phyloP scores from a whole-genome alignment of 2,329 filamentous ascomycete genomes.

The Lecanicillium sp. region DNA sequence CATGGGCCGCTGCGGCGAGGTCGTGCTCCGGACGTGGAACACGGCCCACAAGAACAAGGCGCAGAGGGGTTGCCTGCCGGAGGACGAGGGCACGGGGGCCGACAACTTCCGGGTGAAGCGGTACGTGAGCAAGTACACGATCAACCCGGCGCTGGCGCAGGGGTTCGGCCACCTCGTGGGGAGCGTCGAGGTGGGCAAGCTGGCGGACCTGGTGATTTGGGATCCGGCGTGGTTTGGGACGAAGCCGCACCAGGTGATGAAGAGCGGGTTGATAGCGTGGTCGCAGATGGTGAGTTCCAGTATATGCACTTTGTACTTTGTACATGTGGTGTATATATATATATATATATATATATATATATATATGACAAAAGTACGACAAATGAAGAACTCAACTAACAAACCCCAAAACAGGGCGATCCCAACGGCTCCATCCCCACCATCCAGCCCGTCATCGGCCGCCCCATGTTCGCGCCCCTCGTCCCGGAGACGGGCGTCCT shows the following conservation, averaged over 20 bases:
- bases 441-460: constrained; percentile 74
- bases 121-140: constrained; percentile 92
- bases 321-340: no score
- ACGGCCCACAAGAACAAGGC: constrained; percentile 95
- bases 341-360: no score
- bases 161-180: constrained; percentile 85
- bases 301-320: no score
- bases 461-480: constrained; percentile 77
- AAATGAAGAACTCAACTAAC: no score
- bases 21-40: constrained; percentile 90
- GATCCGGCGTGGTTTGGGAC: constrained; percentile 77
- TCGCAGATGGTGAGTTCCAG: constrained; percentile 77
- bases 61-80: constrained; percentile 68
- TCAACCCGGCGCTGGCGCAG: constrained; percentile 88
- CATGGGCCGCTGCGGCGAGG: constrained; percentile 94
- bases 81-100: constrained; percentile 72
- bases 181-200: constrained; percentile 79
- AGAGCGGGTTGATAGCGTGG: constrained; percentile 79
- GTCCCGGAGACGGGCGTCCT: constrained; percentile 69
- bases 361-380: no score
- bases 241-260: constrained; percentile 76
- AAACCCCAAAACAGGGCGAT: no score
- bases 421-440: constrained; percentile 82
- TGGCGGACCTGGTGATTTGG: constrained; percentile 88
- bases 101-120: constrained; percentile 92